Conservation (phyloP, 768 basidiomycete species). For the Postia placenta region DNA sequence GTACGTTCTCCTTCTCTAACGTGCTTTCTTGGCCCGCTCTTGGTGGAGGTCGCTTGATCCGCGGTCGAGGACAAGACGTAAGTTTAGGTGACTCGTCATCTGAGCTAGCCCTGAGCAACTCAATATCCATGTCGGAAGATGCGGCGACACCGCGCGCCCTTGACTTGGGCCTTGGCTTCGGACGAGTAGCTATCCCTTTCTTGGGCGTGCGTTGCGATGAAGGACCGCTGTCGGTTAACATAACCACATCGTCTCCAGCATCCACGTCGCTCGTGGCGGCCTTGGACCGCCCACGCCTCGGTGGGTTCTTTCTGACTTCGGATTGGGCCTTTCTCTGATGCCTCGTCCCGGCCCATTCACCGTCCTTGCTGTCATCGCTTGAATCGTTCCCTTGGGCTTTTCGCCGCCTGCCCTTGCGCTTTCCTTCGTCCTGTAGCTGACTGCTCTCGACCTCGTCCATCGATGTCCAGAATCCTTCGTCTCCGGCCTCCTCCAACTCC, state of each 20-base stretch:
- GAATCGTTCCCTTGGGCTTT: background rate
- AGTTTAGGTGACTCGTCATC: background rate
- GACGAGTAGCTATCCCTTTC: background rate
- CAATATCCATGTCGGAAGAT: background rate
- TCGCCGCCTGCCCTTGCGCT: background rate
- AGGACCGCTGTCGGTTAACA: background rate
- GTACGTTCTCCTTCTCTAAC: background rate
- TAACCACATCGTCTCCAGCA: background rate
- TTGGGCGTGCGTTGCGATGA: background rate
- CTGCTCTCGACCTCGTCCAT: background rate
- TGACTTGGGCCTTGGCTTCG: background rate
- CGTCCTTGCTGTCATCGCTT: background rate
- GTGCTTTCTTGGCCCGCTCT: background rate
- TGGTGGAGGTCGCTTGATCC: background rate
- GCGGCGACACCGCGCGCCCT: background rate
- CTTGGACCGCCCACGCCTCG: background rate
- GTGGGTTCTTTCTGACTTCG: background rate
- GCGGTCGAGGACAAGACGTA: background rate
- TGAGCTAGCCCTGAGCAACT: background rate
- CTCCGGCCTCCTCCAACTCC: constrained; percentile 29
- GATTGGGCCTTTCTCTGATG: background rate
- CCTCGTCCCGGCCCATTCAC: background rate
- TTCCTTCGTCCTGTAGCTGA: background rate
- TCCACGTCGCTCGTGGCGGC: background rate
- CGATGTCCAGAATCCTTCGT: constrained; percentile 1